A percentile compares a stretch with the other conserved stretches of the same genome.
These are phyloP conservation scores for Kwoniella shandongensis DNA, from an alignment of 768 basidiomycete genomes.

Conservation along the genomic window DNA sequence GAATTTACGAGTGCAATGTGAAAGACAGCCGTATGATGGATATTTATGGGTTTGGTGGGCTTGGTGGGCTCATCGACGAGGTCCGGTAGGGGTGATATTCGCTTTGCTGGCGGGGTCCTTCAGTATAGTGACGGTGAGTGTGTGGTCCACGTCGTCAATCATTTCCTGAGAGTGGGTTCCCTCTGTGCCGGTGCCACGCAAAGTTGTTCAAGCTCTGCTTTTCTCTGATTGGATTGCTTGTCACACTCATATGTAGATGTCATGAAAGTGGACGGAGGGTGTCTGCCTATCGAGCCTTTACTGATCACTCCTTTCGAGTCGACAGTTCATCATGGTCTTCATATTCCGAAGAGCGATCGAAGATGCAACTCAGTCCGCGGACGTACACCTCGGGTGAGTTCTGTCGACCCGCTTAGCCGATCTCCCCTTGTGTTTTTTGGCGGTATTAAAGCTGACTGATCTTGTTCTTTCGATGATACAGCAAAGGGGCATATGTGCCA, in stretches of 20 bases:
- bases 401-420: background rate
- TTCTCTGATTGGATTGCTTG: conserved; percentile 4
- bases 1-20: conserved; percentile 48
- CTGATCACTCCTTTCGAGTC: no score
- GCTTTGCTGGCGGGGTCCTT: conserved; percentile 15
- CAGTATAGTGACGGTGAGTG: conserved; percentile 31
- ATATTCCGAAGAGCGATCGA: conserved; percentile 27
- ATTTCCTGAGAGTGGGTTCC: background rate
- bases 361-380: conserved; percentile 14
- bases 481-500: conserved; percentile 31
- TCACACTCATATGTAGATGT: no score
- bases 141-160: no score
- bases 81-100: conserved; percentile 32
- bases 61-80: conserved; percentile 40
- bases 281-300: no score
- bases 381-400: conserved; percentile 29
- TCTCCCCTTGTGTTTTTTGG: background rate
- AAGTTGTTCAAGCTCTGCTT: background rate
- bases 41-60: conserved; percentile 47
- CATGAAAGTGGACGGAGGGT: no score
- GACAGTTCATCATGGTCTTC: conserved; percentile 21
- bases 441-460: background rate
- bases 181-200: background rate
- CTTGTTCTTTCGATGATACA: background rate
- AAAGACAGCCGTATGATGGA: conserved; percentile 40